Evolutionary conservation across 139 green algal species (phyloP).

Genomic region (Picochlorum sp.): DNA sequence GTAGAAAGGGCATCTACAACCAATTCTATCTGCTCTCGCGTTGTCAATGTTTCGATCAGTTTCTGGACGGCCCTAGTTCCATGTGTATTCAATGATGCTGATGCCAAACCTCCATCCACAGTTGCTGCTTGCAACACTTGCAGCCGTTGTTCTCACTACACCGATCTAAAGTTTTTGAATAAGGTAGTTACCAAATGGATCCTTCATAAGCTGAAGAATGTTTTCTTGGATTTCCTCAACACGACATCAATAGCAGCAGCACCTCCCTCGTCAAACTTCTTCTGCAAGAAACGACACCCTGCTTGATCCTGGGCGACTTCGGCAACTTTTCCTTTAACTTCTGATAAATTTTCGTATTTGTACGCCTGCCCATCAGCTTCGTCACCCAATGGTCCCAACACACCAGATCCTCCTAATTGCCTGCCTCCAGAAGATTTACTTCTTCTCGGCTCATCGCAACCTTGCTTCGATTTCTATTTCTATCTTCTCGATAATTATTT

Average conservation of each 20-base stretch:
- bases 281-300: slow-evolving; percentile 94
- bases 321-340: slow-evolving; percentile 64
- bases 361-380: slow-evolving; percentile 4
- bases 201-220: slow-evolving; percentile 89
- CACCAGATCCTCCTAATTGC: slow-evolving; percentile 19
- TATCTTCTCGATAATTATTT: neutral
- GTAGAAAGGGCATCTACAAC: slow-evolving; percentile 69
- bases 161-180: slow-evolving; percentile 97
- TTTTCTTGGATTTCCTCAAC: slow-evolving; percentile 64
- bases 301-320: slow-evolving; percentile 92
- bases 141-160: slow-evolving; percentile 81
- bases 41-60: slow-evolving; percentile 81
- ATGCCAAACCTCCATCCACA: slow-evolving; percentile 65
- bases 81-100: slow-evolving; percentile 89
- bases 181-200: slow-evolving; percentile 99
- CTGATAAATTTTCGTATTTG: slow-evolving; percentile 53
- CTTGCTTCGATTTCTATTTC: neutral
- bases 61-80: slow-evolving; percentile 96
- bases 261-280: slow-evolving; percentile 95
- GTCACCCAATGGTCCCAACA: neutral
- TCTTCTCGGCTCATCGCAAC: neutral
- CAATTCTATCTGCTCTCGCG: slow-evolving; percentile 59
- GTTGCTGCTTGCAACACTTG: slow-evolving; percentile 70
- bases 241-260: slow-evolving; percentile 62
- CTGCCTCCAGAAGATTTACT: slow-evolving; percentile 6